Evolutionary conservation across 768 basidiomycete genomes (phyloP).

Genomic region (Tulasnella sp.): DNA sequence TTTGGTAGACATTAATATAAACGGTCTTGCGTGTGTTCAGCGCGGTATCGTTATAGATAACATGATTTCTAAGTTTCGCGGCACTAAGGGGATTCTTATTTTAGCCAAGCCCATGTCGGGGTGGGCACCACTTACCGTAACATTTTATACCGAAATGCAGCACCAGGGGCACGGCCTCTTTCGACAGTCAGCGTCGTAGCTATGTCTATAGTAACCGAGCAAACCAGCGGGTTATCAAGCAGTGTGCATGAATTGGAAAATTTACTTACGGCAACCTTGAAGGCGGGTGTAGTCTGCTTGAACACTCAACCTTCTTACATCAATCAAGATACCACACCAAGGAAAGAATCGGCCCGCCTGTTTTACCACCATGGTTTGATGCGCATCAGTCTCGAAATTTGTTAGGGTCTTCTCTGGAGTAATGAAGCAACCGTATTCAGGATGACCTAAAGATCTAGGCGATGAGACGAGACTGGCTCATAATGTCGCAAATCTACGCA

Average conservation of each 20-base stretch:
- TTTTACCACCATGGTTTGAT: slow-evolving; percentile 12
- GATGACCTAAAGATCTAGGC: slow-evolving; percentile 43
- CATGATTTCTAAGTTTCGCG: slow-evolving; percentile 38
- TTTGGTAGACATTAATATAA: slow-evolving; percentile 76
- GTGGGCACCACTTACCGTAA: slow-evolving; percentile 41
- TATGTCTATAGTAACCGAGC: slow-evolving; percentile 34
- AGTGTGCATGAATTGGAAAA: too few relatives aligned
- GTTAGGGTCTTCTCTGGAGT: slow-evolving; percentile 78
- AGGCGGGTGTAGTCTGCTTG: slow-evolving; percentile 67
- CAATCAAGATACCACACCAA: slow-evolving; percentile 82
- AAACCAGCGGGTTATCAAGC: not conserved
- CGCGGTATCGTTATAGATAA: slow-evolving; percentile 61
- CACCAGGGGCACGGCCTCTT: slow-evolving; percentile 49
- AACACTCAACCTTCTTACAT: slow-evolving; percentile 64
- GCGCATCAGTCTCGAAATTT: slow-evolving; percentile 49
- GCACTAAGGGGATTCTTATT: not conserved
- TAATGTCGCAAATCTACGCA: not conserved
- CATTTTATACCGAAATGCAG: slow-evolving; percentile 57
- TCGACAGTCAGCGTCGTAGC: slow-evolving; percentile 59
- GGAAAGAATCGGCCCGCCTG: slow-evolving; percentile 51
- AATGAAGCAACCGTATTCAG: slow-evolving; percentile 89
- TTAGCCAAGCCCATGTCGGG: not conserved
- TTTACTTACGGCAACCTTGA: slow-evolving; percentile 42
- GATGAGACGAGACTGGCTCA: not conserved
- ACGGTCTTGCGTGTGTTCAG: slow-evolving; percentile 53